phyloP scores from a whole-genome alignment of 257 asterid genomes.

The Fraxinus excelsior region DNA sequence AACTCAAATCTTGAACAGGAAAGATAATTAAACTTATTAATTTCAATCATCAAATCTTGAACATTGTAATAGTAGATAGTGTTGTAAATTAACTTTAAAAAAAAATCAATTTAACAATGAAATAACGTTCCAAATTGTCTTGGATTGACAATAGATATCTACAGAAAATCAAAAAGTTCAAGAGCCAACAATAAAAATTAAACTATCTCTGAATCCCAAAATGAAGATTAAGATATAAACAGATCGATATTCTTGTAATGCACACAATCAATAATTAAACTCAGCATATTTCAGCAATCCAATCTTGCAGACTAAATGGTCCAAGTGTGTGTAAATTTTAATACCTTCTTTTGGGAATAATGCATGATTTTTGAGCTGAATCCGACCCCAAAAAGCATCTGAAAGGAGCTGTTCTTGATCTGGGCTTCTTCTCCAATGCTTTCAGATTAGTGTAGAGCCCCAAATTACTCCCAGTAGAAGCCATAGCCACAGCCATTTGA shows the following conservation, averaged over 20 bases:
- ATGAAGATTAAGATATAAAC: neutral
- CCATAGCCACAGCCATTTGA: constrained; percentile 83
- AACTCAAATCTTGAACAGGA: constrained; percentile 18
- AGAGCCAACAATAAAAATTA: neutral
- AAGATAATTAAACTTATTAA: constrained; percentile 9
- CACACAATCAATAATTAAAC: constrained; percentile 2
- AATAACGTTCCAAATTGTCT: too few species aligned
- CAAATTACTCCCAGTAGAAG: constrained; percentile 57
- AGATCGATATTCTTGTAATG: neutral
- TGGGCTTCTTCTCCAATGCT: constrained; percentile 54
- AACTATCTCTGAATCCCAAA: neutral
- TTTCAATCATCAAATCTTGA: constrained; percentile 22
- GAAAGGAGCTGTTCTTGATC: constrained; percentile 44
- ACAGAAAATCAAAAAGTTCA: neutral
- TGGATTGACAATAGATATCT: too few species aligned
- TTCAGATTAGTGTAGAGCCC: constrained; percentile 49
- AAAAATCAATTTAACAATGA: too few species aligned
- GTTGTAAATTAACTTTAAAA: neutral
- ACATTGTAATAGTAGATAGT: constrained; percentile 16
- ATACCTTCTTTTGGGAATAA: constrained; percentile 55
- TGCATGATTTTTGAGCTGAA: constrained; percentile 51
- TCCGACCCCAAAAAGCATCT: constrained; percentile 51
- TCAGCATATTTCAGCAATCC: neutral
- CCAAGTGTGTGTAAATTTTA: neutral
- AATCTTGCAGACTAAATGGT: neutral